Conservation (phyloP, 805 yeast genomes). For the Cyberlindnera petersonii region DNA sequence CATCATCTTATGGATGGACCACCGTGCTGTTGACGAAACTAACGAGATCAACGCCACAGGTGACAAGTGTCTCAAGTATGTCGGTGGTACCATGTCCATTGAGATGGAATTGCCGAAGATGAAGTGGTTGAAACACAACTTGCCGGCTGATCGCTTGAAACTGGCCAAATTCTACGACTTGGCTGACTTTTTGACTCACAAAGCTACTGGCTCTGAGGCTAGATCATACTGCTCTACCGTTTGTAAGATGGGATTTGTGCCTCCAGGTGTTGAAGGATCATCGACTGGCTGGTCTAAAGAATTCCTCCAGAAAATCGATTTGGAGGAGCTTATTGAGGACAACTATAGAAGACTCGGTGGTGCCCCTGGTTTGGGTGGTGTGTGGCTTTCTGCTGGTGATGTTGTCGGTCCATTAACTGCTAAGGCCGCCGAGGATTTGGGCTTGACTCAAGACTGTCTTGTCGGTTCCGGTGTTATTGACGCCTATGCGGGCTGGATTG, state of each 20-base stretch:
- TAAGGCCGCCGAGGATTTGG: slow-evolving; percentile 74
- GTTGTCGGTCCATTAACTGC: slow-evolving; percentile 68
- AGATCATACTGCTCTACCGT: slow-evolving; percentile 88
- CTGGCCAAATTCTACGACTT: slow-evolving; percentile 83
- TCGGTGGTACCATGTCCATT: slow-evolving; percentile 96
- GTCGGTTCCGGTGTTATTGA: slow-evolving; percentile 97
- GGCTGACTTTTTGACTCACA: slow-evolving; percentile 87
- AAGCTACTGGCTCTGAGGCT: slow-evolving; percentile 83
- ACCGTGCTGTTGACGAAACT: slow-evolving; percentile 84
- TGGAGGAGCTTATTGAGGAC: slow-evolving; percentile 74
- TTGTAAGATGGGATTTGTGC: slow-evolving; percentile 94
- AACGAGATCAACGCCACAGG: slow-evolving; percentile 73
- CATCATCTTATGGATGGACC: slow-evolving; percentile 97
- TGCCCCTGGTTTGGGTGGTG: slow-evolving; percentile 65
- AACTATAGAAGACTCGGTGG: slow-evolving; percentile 84
- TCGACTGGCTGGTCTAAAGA: slow-evolving; percentile 86
- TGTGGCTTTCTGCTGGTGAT: slow-evolving; percentile 84
- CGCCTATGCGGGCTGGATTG: slow-evolving; percentile 98
- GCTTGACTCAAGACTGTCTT: slow-evolving; percentile 70
- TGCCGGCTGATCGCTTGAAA: slow-evolving; percentile 57
- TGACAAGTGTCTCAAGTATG: slow-evolving; percentile 80
- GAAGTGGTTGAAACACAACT: slow-evolving; percentile 88
- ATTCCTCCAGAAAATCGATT: slow-evolving; percentile 62
- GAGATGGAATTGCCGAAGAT: slow-evolving; percentile 98
- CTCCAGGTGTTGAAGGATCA: slow-evolving; percentile 86